Evolutionary conservation across 768 basidiomycete genomes (phyloP).

Genomic region (Leccinum subtestaceum): DNA sequence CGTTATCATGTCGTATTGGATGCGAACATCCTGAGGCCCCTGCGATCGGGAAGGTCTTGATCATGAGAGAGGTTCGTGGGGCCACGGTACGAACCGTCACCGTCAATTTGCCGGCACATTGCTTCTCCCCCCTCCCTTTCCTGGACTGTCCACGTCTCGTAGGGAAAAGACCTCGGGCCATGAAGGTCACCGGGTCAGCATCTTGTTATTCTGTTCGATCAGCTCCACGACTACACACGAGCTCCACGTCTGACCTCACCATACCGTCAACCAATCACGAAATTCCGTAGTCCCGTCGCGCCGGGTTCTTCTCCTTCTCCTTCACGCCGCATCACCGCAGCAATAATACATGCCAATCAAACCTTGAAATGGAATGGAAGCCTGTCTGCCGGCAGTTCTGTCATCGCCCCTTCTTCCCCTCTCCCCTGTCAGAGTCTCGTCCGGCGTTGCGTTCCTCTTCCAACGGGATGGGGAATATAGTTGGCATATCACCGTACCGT

Average conservation of each 20-base stretch:
- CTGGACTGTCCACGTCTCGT: neutral
- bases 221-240: neutral
- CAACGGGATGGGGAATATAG: neutral
- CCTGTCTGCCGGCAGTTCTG: conserved; percentile 8
- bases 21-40: neutral
- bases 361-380: conserved; percentile 28
- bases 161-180: neutral
- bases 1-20: neutral
- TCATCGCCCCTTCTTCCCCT: neutral
- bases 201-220: conserved; percentile 3
- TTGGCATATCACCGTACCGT: neutral
- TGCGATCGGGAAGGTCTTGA: neutral
- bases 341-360: conserved; percentile 19
- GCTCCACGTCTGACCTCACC: conserved; percentile 3
- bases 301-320: neutral
- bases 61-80: neutral
- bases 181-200: neutral
- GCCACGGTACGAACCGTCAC: neutral
- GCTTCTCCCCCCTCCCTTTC: neutral
- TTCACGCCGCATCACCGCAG: conserved; percentile 20
- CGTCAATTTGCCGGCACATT: neutral
- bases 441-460: neutral
- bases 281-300: neutral
- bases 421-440: neutral
- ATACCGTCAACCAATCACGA: conserved; percentile 10